These are phyloP conservation scores for Epicoccum nigrum DNA, from an alignment of 2,329 filamentous ascomycete species.

Conservation along the genomic window DNA sequence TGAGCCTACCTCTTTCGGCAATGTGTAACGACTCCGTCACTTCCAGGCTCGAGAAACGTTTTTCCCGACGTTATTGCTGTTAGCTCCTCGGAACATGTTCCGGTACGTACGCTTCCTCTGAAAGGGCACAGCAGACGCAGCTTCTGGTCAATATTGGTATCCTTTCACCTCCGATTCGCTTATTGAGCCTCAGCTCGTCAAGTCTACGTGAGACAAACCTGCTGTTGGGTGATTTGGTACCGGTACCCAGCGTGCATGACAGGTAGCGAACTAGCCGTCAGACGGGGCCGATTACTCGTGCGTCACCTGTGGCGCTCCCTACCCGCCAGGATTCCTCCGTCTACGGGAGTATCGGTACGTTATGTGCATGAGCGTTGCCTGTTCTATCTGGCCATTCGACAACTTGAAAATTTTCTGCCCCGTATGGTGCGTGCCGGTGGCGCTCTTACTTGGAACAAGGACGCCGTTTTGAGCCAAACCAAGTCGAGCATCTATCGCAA, in stretches of 20 bases:
- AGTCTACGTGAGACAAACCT: not conserved
- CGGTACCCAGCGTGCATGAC: constrained; percentile 19
- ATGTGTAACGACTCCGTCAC: constrained; percentile 3
- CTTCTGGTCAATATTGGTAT: constrained; percentile 16
- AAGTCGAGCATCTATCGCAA: constrained; percentile 19
- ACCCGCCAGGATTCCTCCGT: constrained; percentile 28
- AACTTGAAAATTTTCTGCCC: constrained; percentile 18
- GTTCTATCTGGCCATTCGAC: constrained; percentile 9
- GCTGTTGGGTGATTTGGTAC: constrained; percentile 8
- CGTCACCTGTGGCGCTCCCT: constrained; percentile 30
- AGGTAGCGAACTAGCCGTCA: constrained; percentile 27
- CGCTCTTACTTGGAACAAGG: constrained; percentile 9
- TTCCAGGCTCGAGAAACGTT: constrained; percentile 13
- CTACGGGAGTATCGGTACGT: constrained; percentile 15
- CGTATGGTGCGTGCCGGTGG: constrained; percentile 11
- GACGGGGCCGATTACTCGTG: constrained; percentile 24
- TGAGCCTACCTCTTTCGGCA: constrained; percentile 6
- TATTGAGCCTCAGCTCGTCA: constrained; percentile 20
- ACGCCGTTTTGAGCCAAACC: constrained; percentile 15
- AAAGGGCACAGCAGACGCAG: constrained; percentile 24
- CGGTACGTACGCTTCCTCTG: constrained; percentile 24
- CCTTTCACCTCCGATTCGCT: constrained; percentile 15
- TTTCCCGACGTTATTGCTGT: constrained; percentile 27
- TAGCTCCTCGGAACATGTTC: constrained; percentile 34
- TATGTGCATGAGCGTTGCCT: constrained; percentile 17